Conservation (phyloP, 1,139 yeast genomes). For the Scheffersomyces quercinus region DNA sequence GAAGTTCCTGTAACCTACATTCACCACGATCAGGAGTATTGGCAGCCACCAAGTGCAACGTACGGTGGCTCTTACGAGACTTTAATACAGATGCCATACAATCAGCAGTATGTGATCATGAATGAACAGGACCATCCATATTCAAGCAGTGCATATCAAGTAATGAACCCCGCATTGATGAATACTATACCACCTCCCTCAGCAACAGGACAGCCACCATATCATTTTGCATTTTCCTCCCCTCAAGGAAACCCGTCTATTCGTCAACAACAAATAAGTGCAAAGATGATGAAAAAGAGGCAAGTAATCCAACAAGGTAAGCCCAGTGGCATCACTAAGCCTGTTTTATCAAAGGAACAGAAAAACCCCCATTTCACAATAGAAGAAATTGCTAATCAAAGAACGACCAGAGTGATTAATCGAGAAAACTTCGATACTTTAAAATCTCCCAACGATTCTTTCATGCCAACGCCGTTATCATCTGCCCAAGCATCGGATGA, state of each 20-base stretch:
- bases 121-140: constrained; percentile 17
- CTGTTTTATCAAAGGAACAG: constrained; percentile 1
- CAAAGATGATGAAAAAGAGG: constrained; percentile 28
- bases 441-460: neutral
- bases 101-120: constrained; percentile 13
- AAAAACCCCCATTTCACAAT: neutral
- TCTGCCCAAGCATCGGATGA: constrained; percentile 3
- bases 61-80: constrained; percentile 14
- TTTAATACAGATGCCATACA: constrained; percentile 10
- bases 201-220: constrained; percentile 4
- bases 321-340: constrained; percentile 10
- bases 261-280: constrained; percentile 25
- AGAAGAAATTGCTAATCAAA: neutral
- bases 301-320: constrained; percentile 19
- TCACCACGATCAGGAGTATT: constrained; percentile 23
- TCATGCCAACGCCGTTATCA: constrained; percentile 2
- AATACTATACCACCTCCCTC: neutral
- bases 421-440: neutral
- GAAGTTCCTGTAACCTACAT: neutral
- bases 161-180: constrained; percentile 15
- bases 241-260: constrained; percentile 12
- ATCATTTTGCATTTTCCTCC: constrained; percentile 2
- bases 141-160: constrained; percentile 15
- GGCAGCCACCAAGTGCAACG: constrained; percentile 16
- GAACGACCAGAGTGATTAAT: neutral